Conservation (phyloP, 805 yeast species). For the Suhomyces pyralidae region DNA sequence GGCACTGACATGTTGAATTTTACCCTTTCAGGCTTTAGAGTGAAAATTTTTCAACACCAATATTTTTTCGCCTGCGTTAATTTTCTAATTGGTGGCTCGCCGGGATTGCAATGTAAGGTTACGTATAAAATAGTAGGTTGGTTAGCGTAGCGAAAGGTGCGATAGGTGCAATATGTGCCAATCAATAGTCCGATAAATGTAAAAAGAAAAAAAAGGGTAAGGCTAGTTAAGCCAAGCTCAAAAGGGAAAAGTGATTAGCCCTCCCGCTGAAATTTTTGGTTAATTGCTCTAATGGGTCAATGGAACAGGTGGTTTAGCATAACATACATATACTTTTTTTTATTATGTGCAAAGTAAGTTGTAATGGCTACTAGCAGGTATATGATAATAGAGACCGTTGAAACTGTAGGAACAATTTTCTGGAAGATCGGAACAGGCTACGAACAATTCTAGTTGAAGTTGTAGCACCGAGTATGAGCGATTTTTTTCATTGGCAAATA, state of each 20-base stretch:
- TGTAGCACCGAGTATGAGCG: conserved; percentile 2
- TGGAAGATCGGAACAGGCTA: not conserved
- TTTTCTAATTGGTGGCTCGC: conserved; percentile 9
- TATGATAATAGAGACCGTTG: not conserved
- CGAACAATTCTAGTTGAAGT: not conserved
- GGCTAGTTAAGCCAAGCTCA: not conserved
- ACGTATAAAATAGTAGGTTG: not conserved
- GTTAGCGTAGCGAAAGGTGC: not conserved
- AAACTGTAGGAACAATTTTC: not conserved
- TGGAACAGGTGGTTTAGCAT: not conserved
- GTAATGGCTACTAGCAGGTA: not conserved
- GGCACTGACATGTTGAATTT: not conserved
- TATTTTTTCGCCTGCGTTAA: conserved; percentile 7
- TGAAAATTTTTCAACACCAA: not conserved
- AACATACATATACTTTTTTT: not conserved
- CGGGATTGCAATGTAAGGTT: not conserved
- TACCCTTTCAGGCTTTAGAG: not conserved
- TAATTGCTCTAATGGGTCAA: too few species aligned
- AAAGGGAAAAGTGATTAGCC: not conserved
- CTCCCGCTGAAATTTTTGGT: too few species aligned
- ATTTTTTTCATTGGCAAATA: conserved; percentile 3
- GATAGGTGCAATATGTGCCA: not conserved
- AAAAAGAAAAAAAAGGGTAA: not conserved
- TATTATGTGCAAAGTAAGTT: not conserved
- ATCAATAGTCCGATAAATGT: not conserved